Evolutionary conservation across 1,284 basidiomycete genomes (phyloP).

Genomic region (Cutaneotrichosporon sp.): DNA sequence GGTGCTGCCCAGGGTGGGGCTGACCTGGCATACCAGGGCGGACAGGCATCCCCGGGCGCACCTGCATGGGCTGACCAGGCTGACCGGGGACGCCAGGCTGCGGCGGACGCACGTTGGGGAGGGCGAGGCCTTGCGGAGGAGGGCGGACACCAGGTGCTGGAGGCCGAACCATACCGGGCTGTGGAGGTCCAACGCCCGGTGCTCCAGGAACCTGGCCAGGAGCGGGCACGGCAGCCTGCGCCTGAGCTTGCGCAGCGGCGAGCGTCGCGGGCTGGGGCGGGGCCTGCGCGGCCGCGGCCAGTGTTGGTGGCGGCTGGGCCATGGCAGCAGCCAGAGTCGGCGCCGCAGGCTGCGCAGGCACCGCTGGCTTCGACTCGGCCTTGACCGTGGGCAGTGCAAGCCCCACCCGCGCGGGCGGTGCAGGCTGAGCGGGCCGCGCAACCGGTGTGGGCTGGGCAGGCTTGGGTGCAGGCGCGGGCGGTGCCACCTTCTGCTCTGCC

Average conservation of each 20-base stretch:
- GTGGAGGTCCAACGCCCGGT: slow-evolving; percentile 4
- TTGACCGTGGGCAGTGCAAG: background rate
- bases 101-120: slow-evolving; percentile 1
- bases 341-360: slow-evolving; percentile 3
- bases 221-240: slow-evolving; percentile 9
- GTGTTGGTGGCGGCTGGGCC: slow-evolving; percentile 15
- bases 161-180: background rate
- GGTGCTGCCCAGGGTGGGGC: background rate
- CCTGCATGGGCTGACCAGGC: slow-evolving; percentile 1
- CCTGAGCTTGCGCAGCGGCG: slow-evolving; percentile 3
- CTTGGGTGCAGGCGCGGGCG: background rate
- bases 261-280: slow-evolving; percentile 12
- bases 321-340: slow-evolving; percentile 20
- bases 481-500: too few relatives aligned
- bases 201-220: background rate
- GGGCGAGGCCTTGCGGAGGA: background rate
- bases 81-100: slow-evolving; percentile 3
- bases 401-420: background rate
- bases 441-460: slow-evolving; percentile 10
- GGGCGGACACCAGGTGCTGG: background rate
- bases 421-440: slow-evolving; percentile 14
- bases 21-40: slow-evolving; percentile 8
- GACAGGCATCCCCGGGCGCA: slow-evolving; percentile 4
- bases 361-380: slow-evolving; percentile 11
- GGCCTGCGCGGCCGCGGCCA: slow-evolving; percentile 5